Percentiles rank a stretch among this genome's conserved stretches.
Conservation (phyloP, 1,139 yeast genomes). For the Lodderomyces metapsilosis region DNA sequence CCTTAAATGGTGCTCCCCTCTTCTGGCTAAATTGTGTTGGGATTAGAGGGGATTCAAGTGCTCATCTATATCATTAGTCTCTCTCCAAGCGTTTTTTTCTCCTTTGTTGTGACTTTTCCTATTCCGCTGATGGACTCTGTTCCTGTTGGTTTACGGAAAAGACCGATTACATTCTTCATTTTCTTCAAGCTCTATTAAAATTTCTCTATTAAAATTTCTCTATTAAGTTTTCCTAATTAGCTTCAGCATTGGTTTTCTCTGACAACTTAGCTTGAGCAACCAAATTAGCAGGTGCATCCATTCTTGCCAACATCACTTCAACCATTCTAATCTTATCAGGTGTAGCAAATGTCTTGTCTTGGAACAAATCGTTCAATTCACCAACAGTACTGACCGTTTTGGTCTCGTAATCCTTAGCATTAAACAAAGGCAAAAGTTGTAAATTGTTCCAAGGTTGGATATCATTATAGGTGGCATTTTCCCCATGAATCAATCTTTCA, state of each 20-base stretch:
- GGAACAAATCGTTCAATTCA: slow-evolving; percentile 27
- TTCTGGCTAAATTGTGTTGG: too few species aligned
- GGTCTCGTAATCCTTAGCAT: slow-evolving; percentile 29
- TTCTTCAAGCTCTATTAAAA: background rate
- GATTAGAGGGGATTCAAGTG: too few species aligned
- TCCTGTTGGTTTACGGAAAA: background rate
- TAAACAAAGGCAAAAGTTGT: slow-evolving; percentile 28
- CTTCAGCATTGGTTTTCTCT: slow-evolving; percentile 31
- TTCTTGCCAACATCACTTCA: slow-evolving; percentile 33
- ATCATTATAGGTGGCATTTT: slow-evolving; percentile 33
- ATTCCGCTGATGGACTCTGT: too few species aligned
- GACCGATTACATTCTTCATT: background rate
- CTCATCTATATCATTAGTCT: too few species aligned
- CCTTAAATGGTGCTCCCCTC: too few species aligned
- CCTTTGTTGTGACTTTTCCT: too few species aligned
- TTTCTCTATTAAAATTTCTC: background rate
- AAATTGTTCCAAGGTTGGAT: slow-evolving; percentile 42
- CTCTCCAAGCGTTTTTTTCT: too few species aligned
- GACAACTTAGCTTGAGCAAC: slow-evolving; percentile 46
- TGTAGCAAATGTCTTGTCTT: slow-evolving; percentile 25
- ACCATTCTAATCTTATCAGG: slow-evolving; percentile 33
- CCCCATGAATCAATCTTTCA: slow-evolving; percentile 42
- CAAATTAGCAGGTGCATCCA: slow-evolving; percentile 39
- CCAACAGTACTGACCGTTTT: slow-evolving; percentile 24
- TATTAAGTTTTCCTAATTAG: slow-evolving; percentile 25